Base-by-base conservation (phyloP, 1,284 basidiomycete genomes). In the Ustilago lituana region DNA sequence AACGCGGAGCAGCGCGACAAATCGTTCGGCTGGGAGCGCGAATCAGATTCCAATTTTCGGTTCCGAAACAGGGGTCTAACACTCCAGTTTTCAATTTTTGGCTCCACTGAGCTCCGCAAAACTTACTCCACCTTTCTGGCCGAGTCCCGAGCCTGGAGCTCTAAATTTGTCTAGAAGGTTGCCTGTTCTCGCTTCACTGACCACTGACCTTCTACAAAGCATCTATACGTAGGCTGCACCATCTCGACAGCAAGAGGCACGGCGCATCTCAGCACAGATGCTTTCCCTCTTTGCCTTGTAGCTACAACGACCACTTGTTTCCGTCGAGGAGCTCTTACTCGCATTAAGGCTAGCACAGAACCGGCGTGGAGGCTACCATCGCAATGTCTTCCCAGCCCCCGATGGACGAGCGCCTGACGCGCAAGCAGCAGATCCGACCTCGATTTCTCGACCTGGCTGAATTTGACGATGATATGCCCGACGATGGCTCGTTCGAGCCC, bases 381-480 rank as follows among this genome's bases (percentile, higher is more conserved):
- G 43, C 32, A n/a, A 65, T 65, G 62, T 17, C 62, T 27, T 59
- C 56, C 7, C 51, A 46, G 14, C 49, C 39, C n/a, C 23, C 50
- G 10, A 20, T 38, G 41, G 55, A 65, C 23, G 62, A 59, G 52
- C 51, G 56, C 2, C 37, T 59, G 37, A 40, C 59, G 27, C 60
- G 57, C 61, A 72, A 72, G 23, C 70, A 76, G 59, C 73, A 54
- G 39, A 66, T 77, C 7, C 64, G 76, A 4, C 76, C 76, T 24
- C 67, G 76, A 19, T 64, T 62, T 26, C 38, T 71, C 38, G 76
- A 75, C 39, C 49, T 77, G 23, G 63, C 64, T 6, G 73, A 73
- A 29, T 62, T 73, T 22, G 70, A 74, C 29, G 67, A 71, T 32
- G 53, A 60, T 14, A 7, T 58, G 10, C 22, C 35, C 4, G 44